phyloP scores from a whole-genome alignment of 2,329 filamentous ascomycete species.

The Dendryphion nanum region DNA sequence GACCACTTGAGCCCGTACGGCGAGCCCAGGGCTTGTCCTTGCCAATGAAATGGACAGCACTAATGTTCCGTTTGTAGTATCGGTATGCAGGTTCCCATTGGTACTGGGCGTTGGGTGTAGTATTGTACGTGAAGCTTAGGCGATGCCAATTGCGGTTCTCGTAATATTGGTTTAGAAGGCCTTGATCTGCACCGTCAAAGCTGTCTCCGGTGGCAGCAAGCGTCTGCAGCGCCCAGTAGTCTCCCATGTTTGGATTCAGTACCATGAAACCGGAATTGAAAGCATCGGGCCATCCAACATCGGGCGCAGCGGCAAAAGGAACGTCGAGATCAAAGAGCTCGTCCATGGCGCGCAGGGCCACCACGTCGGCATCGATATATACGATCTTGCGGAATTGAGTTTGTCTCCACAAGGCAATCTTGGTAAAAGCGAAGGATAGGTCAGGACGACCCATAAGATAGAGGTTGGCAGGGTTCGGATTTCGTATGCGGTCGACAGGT shows the following conservation, averaged over 20 bases:
- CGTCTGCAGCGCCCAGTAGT: slow-evolving; percentile 80
- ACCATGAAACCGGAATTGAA: slow-evolving; percentile 99
- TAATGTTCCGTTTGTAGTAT: slow-evolving; percentile 88
- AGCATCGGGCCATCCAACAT: slow-evolving; percentile 96
- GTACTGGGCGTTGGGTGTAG: slow-evolving; percentile 93
- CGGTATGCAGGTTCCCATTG: slow-evolving; percentile 95
- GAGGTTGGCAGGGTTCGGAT: slow-evolving; percentile 75
- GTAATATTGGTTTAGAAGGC: slow-evolving; percentile 93
- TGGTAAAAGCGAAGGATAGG: slow-evolving; percentile 90
- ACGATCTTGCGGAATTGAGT: slow-evolving; percentile 88
- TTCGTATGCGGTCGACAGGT: slow-evolving; percentile 76
- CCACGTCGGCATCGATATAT: slow-evolving; percentile 90
- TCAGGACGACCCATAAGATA: slow-evolving; percentile 90
- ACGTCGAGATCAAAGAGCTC: slow-evolving; percentile 75
- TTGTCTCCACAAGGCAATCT: slow-evolving; percentile 91
- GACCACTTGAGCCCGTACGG: slow-evolving; percentile 48
- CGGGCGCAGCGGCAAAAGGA: slow-evolving; percentile 72
- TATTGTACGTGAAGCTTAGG: slow-evolving; percentile 93
- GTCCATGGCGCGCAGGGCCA: slow-evolving; percentile 86
- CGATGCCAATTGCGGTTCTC: slow-evolving; percentile 73
- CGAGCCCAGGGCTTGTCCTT: slow-evolving; percentile 78
- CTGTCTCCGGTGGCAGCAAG: slow-evolving; percentile 85
- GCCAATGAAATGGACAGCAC: slow-evolving; percentile 92
- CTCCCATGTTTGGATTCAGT: slow-evolving; percentile 78
- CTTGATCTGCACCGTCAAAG: slow-evolving; percentile 96